Conservation (phyloP, 768 basidiomycete genomes). For the Amanita phalloides region DNA sequence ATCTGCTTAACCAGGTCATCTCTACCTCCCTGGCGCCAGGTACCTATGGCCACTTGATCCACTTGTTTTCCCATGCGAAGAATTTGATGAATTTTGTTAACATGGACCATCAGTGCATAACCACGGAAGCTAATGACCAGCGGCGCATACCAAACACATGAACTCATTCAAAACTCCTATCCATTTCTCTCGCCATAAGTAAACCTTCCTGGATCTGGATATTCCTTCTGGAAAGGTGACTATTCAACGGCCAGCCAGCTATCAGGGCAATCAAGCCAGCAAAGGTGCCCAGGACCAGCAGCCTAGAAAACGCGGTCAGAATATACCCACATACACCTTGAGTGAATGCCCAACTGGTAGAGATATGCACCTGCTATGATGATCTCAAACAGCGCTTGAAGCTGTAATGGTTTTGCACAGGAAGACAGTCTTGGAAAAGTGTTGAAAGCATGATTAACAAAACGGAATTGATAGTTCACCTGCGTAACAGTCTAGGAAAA, state of each 20-base stretch:
- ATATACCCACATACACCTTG: neutral
- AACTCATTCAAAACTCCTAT: no score
- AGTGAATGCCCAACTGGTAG: conserved; percentile 48
- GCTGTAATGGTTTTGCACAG: no score
- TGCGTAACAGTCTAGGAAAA: no score
- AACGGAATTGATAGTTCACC: no score
- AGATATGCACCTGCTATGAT: conserved; percentile 62
- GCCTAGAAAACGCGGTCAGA: conserved; percentile 19
- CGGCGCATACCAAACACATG: no score
- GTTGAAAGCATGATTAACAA: no score
- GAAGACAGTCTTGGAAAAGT: no score
- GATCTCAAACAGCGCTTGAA: conserved; percentile 72
- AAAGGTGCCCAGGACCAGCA: conserved; percentile 64
- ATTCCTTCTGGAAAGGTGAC: conserved; percentile 46
- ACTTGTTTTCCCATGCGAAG: conserved; percentile 72
- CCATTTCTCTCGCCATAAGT: no score
- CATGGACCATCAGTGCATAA: no score
- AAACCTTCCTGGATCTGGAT: conserved; percentile 47
- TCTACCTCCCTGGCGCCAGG: conserved; percentile 61
- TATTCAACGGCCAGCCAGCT: conserved; percentile 64
- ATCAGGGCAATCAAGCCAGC: conserved; percentile 63
- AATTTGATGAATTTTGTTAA: conserved; percentile 63
- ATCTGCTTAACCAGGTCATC: conserved; percentile 68
- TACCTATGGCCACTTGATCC: conserved; percentile 64
- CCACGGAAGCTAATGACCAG: conserved; percentile 12